Conservation (phyloP, 768 basidiomycete species). For the Pleurotus sapidus region DNA sequence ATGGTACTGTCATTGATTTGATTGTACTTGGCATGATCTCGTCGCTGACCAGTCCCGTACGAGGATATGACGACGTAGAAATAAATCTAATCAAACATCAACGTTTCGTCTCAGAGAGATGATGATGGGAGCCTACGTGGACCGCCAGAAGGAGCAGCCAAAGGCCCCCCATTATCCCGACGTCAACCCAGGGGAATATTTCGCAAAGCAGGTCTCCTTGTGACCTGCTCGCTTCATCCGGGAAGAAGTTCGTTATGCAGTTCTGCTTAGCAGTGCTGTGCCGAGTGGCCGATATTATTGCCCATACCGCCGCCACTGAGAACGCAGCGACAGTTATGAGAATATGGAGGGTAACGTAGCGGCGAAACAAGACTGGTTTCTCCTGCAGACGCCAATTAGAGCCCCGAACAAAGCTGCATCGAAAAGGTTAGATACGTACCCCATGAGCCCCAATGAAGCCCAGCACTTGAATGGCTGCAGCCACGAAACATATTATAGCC, state of each 20-base stretch:
- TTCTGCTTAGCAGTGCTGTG: constrained; percentile 68
- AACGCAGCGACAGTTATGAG: constrained; percentile 59
- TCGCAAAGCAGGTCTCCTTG: constrained; percentile 78
- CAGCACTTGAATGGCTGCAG: constrained; percentile 72
- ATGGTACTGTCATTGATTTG: constrained; percentile 61
- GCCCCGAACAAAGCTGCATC: neutral
- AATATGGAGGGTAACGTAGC: constrained; percentile 68
- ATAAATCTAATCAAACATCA: constrained; percentile 37
- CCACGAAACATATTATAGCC: constrained; percentile 71
- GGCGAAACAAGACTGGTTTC: constrained; percentile 57
- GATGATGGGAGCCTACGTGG: constrained; percentile 48
- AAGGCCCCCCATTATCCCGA: constrained; percentile 87
- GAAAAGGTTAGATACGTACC: constrained; percentile 36
- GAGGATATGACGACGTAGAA: constrained; percentile 44
- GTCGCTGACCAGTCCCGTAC: constrained; percentile 70
- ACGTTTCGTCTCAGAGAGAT: neutral
- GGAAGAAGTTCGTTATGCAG: constrained; percentile 64
- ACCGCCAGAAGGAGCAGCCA: constrained; percentile 80
- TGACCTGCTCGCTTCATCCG: constrained; percentile 28
- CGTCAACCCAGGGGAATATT: constrained; percentile 89
- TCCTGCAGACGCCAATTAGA: constrained; percentile 43
- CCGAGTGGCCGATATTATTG: constrained; percentile 72
- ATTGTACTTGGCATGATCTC: constrained; percentile 81
- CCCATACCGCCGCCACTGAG: constrained; percentile 77
- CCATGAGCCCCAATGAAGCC: constrained; percentile 84